Conservation (phyloP, 1,139 yeast genomes). For the Hyphopichia burtonii region DNA sequence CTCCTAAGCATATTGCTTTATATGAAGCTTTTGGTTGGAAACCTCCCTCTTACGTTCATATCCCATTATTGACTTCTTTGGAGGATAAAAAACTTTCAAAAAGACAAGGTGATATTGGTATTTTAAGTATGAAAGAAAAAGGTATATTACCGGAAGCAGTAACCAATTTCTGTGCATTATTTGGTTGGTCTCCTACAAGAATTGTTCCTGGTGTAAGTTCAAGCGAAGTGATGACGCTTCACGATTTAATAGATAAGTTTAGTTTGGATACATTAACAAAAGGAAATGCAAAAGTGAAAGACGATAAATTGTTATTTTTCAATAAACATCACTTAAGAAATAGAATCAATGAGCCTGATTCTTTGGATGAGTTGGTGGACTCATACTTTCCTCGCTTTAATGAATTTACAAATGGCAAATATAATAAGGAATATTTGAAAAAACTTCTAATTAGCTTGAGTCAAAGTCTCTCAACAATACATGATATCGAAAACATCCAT, state of each 20-base stretch:
- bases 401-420: slow-evolving; percentile 12
- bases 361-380: slow-evolving; percentile 32
- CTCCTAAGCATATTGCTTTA: slow-evolving; percentile 89
- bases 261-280: slow-evolving; percentile 72
- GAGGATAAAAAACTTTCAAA: slow-evolving; percentile 83
- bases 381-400: slow-evolving; percentile 23
- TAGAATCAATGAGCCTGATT: slow-evolving; percentile 32
- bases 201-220: slow-evolving; percentile 45
- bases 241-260: slow-evolving; percentile 51
- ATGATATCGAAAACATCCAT: slow-evolving; percentile 48
- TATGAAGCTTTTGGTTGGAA: slow-evolving; percentile 86
- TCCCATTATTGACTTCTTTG: slow-evolving; percentile 77
- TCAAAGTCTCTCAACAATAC: slow-evolving; percentile 43
- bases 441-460: slow-evolving; percentile 30
- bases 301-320: slow-evolving; percentile 68
- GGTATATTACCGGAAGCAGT: slow-evolving; percentile 87
- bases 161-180: slow-evolving; percentile 80
- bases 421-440: slow-evolving; percentile 19
- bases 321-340: slow-evolving; percentile 63
- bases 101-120: slow-evolving; percentile 79
- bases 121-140: slow-evolving; percentile 52
- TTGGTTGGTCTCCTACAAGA: slow-evolving; percentile 91
- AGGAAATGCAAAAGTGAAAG: slow-evolving; percentile 91
- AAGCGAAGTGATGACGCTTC: slow-evolving; percentile 60
- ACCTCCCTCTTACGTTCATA: slow-evolving; percentile 81